Evolutionary conservation across 2,329 filamentous ascomycete genomes (phyloP), one percentile per base, ranked within the genome.

Genomic region (Akanthomyces uredinophilus): DNA sequence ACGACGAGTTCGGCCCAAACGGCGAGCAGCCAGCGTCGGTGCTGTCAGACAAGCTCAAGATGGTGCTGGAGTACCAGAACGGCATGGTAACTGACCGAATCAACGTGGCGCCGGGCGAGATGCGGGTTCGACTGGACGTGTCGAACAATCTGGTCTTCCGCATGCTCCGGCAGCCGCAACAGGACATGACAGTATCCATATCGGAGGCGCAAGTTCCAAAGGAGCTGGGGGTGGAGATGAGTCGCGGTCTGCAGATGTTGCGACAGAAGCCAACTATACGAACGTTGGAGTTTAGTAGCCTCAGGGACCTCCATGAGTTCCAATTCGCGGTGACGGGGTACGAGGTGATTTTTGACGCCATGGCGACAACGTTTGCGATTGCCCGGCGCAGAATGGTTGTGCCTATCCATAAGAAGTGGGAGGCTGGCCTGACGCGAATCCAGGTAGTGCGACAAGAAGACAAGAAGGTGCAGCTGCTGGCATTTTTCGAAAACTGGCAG

Each of bases 351-450:
- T 92, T 88, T 67, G 89, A 92, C 70, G 86, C 86, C 7, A 75
- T 90, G 58, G 91, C 91, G 6, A 80, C 83, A 8, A 87, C 86
- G 0, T 91, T 96, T 73, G 87, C 89, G 63, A 96, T 96, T 66
- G 87, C 92, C 1, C 87, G 92, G 35, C 86, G 91, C 54, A 85
- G 91, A 66, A 95, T 93, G 88, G 91, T 96, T 14, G 91, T 96
- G 18, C 91, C 91, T 0, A 94, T 96, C 66, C 90, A 96, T 78
- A 96, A 96, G 77, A 95, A 95, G 74, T 96, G 91, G 91, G 92
- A 96, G 71, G 90, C 92, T 2, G 86, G 82, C n/a, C 83, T 82
- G 43, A 91, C 91, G 10, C 86, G 93, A 41, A 80, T 96, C 8
- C 92, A 96, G 72, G 81, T 96, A 43, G 86, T 96, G 41, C 70